Evolutionary conservation across 768 basidiomycete species (phyloP), one percentile per base, ranked within the genome.

Genomic region (Collybiopsis luxurians): DNA sequence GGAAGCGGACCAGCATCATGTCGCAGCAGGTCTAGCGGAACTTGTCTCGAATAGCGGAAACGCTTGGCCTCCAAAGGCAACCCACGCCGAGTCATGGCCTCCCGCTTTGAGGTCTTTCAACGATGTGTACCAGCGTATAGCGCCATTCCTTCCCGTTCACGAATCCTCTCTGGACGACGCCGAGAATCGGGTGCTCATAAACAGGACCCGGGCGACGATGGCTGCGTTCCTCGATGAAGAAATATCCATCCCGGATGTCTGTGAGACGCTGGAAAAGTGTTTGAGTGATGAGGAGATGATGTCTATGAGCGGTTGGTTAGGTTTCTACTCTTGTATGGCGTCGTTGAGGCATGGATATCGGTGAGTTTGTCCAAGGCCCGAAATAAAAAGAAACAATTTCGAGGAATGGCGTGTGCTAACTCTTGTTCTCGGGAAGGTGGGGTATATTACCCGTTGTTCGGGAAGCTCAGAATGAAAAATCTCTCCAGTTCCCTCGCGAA

Each of bases 341-440:
- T 58, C 62, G 40, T 46, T 65, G 19, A 58, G 64, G 27, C 64
- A 65, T 56, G 54, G 60, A 2, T 65, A 65, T 21, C 64, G 64
- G 64, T 65, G 26, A 47, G 59, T 21, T n/a, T 11, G n/a, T n/a
- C n/a, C n/a, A n/a, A n/a, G n/a, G n/a, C n/a, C n/a, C n/a, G n/a
- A n/a, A n/a, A n/a, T n/a, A 39, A 7, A 24, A 23, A 24, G 28
- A 40, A 26, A 34, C 13, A 34, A 34, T n/a, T 30, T 12, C 15
- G 27, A 6, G 6, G 6, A 12, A 23, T 53, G 19, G 39, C 7
- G 2, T 58, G 1, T 19, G 5, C 24, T 11, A 23, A 36, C 15
- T 54, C n/a, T n/a, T n/a, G n/a, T n/a, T n/a, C n/a, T 9, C 42
- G 50, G 30, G 45, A 45, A 65, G 64, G 38, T 65, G 64, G 64